Conservation (phyloP, 2,329 filamentous ascomycete species). For the Blumeria graminis region DNA sequence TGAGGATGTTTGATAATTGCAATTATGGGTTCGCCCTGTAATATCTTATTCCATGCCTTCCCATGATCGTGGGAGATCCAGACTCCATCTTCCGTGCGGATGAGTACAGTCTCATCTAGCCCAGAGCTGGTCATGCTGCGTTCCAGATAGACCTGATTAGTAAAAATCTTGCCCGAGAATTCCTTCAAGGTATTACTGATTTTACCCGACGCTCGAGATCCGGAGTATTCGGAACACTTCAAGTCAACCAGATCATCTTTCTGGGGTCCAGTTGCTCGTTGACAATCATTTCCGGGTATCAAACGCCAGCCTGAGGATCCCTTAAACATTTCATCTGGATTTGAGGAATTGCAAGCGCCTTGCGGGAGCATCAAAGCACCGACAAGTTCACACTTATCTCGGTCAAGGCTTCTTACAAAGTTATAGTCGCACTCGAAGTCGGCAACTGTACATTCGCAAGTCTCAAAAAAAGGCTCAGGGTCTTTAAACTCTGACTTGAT, state of each 20-base stretch:
- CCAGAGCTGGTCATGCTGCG: constrained; percentile 37
- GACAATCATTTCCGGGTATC: constrained; percentile 64
- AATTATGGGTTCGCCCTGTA: constrained; percentile 44
- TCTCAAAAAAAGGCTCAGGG: constrained; percentile 39
- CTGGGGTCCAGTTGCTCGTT: constrained; percentile 31
- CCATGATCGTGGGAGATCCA: constrained; percentile 69
- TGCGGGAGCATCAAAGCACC: constrained; percentile 41
- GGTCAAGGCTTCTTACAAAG: constrained; percentile 44
- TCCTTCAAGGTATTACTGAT: constrained; percentile 33
- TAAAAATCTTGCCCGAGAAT: constrained; percentile 33
- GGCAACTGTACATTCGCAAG: constrained; percentile 56
- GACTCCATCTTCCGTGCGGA: constrained; percentile 24
- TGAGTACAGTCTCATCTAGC: constrained; percentile 48
- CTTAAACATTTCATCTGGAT: constrained; percentile 38
- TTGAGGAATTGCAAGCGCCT: constrained; percentile 38
- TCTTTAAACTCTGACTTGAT: constrained; percentile 69
- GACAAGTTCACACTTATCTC: constrained; percentile 41
- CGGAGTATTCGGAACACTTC: constrained; percentile 42
- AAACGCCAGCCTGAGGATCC: constrained; percentile 78
- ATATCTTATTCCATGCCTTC: constrained; percentile 54
- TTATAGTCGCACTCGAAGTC: constrained; percentile 98
- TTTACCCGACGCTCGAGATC: constrained; percentile 35
- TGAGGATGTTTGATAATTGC: constrained; percentile 55
- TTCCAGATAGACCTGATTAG: constrained; percentile 53
- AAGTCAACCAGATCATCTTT: constrained; percentile 52